phyloP scores from a whole-genome alignment of 2,329 filamentous ascomycete species.

The Diaporthe capsici region DNA sequence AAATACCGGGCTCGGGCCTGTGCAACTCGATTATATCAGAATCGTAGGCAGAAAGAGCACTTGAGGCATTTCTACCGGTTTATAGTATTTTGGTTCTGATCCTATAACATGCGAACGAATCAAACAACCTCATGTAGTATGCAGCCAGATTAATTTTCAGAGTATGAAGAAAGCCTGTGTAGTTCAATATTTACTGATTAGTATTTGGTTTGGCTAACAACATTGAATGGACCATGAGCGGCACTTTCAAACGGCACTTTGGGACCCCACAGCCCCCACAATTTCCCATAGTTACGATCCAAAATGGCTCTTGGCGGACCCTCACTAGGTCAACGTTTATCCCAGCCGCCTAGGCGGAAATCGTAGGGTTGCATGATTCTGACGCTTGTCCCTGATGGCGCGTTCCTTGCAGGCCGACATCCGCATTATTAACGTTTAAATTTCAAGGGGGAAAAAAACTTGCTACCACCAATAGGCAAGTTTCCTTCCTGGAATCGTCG shows the following conservation, averaged over 20 bases:
- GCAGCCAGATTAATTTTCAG: background rate
- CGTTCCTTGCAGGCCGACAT: constrained; percentile 5
- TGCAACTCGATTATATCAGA: too few species aligned
- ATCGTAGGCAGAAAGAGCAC: too few species aligned
- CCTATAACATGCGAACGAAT: background rate
- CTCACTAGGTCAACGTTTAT: background rate
- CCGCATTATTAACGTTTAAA: background rate
- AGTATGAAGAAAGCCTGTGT: background rate
- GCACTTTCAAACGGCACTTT: constrained; percentile 2
- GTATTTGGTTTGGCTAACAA: background rate
- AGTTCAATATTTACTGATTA: background rate
- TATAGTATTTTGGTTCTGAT: background rate
- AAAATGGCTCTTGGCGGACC: background rate
- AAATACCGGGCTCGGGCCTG: too few species aligned
- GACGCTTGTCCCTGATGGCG: background rate
- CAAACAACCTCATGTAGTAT: background rate
- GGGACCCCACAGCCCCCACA: constrained; percentile 15
- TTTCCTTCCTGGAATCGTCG: background rate
- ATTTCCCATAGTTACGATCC: background rate
- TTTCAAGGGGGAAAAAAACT: background rate
- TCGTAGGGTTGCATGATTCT: background rate
- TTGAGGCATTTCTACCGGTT: background rate
- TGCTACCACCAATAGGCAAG: background rate
- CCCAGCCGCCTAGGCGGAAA: background rate
- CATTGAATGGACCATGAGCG: background rate